Evolutionary conservation across 2,329 filamentous ascomycete species (phyloP).

Genomic region (Salinomyces thailandicus): DNA sequence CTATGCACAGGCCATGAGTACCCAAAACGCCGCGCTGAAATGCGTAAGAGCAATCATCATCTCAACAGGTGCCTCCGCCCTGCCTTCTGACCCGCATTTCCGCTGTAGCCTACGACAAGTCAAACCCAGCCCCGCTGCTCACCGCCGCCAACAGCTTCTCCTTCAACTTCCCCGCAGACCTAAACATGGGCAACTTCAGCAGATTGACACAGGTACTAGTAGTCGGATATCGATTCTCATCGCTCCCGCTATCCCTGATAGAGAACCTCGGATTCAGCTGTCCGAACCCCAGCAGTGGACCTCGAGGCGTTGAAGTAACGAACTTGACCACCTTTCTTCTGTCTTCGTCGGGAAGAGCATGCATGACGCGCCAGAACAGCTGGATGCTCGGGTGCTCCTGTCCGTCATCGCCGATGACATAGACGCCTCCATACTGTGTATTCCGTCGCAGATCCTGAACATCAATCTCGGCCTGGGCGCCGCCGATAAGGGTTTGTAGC

Average conservation of each 20-base stretch:
- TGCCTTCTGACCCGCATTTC: no score
- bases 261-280: constrained; percentile 78
- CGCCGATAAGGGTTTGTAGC: constrained; percentile 84
- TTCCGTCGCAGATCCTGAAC: constrained; percentile 74
- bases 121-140: constrained; percentile 83
- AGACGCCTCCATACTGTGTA: constrained; percentile 79
- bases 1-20: no score
- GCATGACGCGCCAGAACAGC: constrained; percentile 88
- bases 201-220: constrained; percentile 95
- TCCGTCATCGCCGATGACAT: constrained; percentile 78
- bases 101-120: constrained; percentile 41
- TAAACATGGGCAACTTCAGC: constrained; percentile 81
- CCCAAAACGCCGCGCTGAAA: no score
- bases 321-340: constrained; percentile 84
- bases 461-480: constrained; percentile 70
- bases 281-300: constrained; percentile 78
- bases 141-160: constrained; percentile 84
- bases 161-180: constrained; percentile 51
- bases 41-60: no score
- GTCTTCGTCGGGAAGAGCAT: constrained; percentile 61
- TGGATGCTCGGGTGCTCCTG: constrained; percentile 75
- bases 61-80: no score
- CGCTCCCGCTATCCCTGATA: constrained; percentile 71
- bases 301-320: constrained; percentile 84
- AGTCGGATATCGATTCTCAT: constrained; percentile 72